Evolutionary conservation across 805 yeast genomes (phyloP).

Genomic region (Torulaspora franciscae): DNA sequence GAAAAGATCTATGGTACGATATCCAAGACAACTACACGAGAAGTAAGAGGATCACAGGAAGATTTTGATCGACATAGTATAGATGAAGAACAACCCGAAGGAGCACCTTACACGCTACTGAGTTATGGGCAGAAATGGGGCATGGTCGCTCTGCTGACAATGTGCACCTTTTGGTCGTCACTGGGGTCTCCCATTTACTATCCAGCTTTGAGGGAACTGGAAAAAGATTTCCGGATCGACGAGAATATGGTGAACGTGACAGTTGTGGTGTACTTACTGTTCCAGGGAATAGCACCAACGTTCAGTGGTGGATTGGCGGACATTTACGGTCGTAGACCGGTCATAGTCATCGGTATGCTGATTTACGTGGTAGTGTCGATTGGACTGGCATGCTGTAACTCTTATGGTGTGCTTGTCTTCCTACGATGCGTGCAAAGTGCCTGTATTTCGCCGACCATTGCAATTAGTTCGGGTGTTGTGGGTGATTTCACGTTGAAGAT

Average conservation of each 20-base stretch:
- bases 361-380: constrained; percentile 57
- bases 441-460: constrained; percentile 68
- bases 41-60: constrained; percentile 9
- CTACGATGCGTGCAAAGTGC: constrained; percentile 67
- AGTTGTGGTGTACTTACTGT: constrained; percentile 66
- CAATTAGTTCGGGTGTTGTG: constrained; percentile 62
- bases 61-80: constrained; percentile 8
- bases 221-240: constrained; percentile 48
- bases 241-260: constrained; percentile 60
- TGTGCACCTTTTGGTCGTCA: constrained; percentile 58
- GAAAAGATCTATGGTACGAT: constrained; percentile 11
- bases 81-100: constrained; percentile 2
- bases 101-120: constrained; percentile 26
- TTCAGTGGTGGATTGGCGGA: constrained; percentile 66
- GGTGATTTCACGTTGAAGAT: constrained; percentile 64
- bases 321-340: constrained; percentile 63
- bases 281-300: constrained; percentile 74
- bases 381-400: constrained; percentile 57
- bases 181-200: constrained; percentile 74
- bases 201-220: constrained; percentile 65
- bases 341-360: constrained; percentile 50
- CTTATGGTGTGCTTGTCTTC: constrained; percentile 56
- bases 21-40: constrained; percentile 24
- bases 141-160: constrained; percentile 31
- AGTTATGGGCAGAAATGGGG: constrained; percentile 28